Evolutionary conservation across 2,329 filamentous ascomycete species (phyloP), one percentile per base, ranked within the genome.

Genomic region (Aspergillus spinulosporus): DNA sequence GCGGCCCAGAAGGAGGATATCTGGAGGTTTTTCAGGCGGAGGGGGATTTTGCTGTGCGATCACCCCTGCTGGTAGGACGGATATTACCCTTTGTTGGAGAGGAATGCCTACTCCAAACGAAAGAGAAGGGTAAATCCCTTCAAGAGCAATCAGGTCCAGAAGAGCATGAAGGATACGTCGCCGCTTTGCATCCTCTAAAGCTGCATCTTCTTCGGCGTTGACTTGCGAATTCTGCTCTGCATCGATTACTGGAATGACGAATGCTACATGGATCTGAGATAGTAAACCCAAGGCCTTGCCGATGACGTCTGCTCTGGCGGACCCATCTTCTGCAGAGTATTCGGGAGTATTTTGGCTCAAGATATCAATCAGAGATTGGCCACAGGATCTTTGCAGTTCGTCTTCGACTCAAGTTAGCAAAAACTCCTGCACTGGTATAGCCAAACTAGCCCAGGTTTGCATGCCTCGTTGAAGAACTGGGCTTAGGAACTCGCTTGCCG

Each of bases 41-140:
- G 59, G 43, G 0, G 48, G 28, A 21, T 66, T 52, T 9, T 72
- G 70, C 54, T 71, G 74, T 32, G 75, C 72, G 60, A 76, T 72
- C 14, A 77, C 72, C 1, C 76, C 76, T 5, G 70, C 65, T 5
- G 76, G 75, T 21, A 78, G 57, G 11, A 74, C 73, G 26, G 76
- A 77, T 40, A 76, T 74, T 5, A 78, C 69, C 47, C 76, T 69
- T 54, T 75, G 68, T 59, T 77, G 74, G 9, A 78, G 62, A 8
- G 76, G 76, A 45, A 78, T 74, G 1, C 75, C 75, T 42, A 76
- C 74, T 15, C 75, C 75, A 15, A 64, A 59, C 11, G 75, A 76
- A 12, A 77, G 65, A 4, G 67, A 76, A 4, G 76, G 76, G 59
- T 78, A 77, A 26, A 78, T 73, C 4, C 76, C 76, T 57, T 78